Evolutionary conservation across 2,329 filamentous ascomycete genomes (phyloP), one percentile per base, ranked within the genome.

Genomic region (Pseudopyricularia cyperi): DNA sequence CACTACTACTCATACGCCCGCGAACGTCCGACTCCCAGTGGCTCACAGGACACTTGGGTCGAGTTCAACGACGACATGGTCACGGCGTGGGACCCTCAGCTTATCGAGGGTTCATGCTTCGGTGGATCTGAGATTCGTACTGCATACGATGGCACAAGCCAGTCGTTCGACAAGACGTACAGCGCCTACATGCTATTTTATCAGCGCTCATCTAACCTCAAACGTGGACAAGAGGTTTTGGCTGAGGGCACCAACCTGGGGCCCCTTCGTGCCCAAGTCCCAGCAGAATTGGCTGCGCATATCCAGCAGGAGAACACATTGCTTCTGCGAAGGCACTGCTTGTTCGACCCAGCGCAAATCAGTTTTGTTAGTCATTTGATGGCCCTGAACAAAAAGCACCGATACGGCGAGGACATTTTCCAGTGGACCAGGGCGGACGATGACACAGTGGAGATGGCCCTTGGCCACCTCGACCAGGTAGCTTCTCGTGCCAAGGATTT

Each of bases 141-240:
- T 54, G 59, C 74, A 55, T 69, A 72, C 60, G 69, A 76, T 55
- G 61, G 59, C 49, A 66, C 70, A 59, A 68, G 70, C 54, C 63
- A 72, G 17, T 58, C 71, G 0, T 80, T 76, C 57, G 79, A 83
- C 59, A 91, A 90, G 66, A 77, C 79, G 4, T 84, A 84, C 72
- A 97, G 89, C 64, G 93, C 91, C 12, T 98, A 98, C 66, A 97
- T 98, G 87, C 76, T 98, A 8, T 97, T 98, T 66, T 98, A 98
- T 65, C 87, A 96, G 65, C 82, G 93, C 48, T 79, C 82, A 3
- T 83, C 83, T 0, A 79, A 80, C 4, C 73, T 90, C 52, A 70
- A 73, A 17, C 65, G 66, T 15, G 75, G 79, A 54, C 74, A 79
- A 58, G 66, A 73, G 28, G 60, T 65, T 2, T 68, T 80, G 58